Conservation (phyloP, 768 basidiomycete genomes). For the Lactifluus subvellereus region DNA sequence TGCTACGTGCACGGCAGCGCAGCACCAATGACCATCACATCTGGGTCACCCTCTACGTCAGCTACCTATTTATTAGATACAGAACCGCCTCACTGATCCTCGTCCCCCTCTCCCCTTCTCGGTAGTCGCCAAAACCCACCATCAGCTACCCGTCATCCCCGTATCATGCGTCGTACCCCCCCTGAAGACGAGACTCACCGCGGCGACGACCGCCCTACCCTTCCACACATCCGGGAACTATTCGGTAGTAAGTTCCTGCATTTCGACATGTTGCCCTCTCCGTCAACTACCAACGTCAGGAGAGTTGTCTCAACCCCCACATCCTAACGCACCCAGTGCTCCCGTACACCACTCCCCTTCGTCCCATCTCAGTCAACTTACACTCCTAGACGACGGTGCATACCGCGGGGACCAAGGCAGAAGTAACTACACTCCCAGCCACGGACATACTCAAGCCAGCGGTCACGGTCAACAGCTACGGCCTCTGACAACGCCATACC, state of each 20-base stretch:
- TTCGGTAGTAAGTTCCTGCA: conserved; percentile 19
- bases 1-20: neutral
- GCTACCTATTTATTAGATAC: conserved; percentile 11
- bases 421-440: conserved; percentile 7
- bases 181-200: conserved; percentile 19
- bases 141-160: neutral
- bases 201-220: conserved; percentile 22
- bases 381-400: conserved; percentile 5
- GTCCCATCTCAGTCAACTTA: conserved; percentile 12
- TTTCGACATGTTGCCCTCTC: neutral
- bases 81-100: neutral
- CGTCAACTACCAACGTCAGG: conserved; percentile 1
- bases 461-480: conserved; percentile 11
- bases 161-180: conserved; percentile 18
- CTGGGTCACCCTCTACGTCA: conserved; percentile 8
- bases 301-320: conserved; percentile 22
- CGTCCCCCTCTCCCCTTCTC: conserved; percentile 4
- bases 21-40: conserved; percentile 1
- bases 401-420: conserved; percentile 15
- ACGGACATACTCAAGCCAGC: conserved; percentile 8
- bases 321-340: conserved; percentile 4
- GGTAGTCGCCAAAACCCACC: neutral
- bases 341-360: conserved; percentile 15
- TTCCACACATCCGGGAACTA: conserved; percentile 24
- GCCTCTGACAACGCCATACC: conserved; percentile 12